Conservation (phyloP, 305 asterid species). For the Nicotiana rustica region DNA sequence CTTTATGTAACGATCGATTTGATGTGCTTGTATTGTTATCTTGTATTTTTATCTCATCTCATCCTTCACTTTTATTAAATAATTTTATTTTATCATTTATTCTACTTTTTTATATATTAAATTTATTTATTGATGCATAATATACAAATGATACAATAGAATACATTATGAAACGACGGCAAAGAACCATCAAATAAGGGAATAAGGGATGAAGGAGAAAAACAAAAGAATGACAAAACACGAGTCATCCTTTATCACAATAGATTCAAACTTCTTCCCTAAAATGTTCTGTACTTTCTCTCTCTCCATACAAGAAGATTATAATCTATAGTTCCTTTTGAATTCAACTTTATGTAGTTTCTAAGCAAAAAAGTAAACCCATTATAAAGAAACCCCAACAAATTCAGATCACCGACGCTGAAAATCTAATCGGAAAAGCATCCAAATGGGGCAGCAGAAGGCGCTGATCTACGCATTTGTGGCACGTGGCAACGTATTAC, state of each 20-base stretch:
- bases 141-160: too few relatives aligned
- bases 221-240: too few relatives aligned
- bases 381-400: background rate
- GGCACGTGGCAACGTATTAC: slow-evolving; percentile 66
- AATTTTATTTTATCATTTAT: too few relatives aligned
- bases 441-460: slow-evolving; percentile 56
- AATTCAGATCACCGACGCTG: background rate
- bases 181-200: too few relatives aligned
- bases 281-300: background rate
- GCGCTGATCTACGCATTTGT: slow-evolving; percentile 76
- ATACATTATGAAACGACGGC: too few relatives aligned
- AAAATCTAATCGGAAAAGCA: background rate
- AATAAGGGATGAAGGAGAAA: too few relatives aligned
- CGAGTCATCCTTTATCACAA: background rate
- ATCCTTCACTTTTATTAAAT: too few relatives aligned
- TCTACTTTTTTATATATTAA: too few relatives aligned
- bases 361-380: slow-evolving; percentile 17
- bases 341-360: slow-evolving; percentile 29
- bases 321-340: background rate
- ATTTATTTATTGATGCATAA: too few relatives aligned
- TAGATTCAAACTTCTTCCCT: background rate
- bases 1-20: too few relatives aligned
- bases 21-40: too few relatives aligned
- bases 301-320: background rate
- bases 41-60: too few relatives aligned